Evolutionary conservation across 208 protist species (phyloP).

Genomic region (Entamoeba moshkovskii): DNA sequence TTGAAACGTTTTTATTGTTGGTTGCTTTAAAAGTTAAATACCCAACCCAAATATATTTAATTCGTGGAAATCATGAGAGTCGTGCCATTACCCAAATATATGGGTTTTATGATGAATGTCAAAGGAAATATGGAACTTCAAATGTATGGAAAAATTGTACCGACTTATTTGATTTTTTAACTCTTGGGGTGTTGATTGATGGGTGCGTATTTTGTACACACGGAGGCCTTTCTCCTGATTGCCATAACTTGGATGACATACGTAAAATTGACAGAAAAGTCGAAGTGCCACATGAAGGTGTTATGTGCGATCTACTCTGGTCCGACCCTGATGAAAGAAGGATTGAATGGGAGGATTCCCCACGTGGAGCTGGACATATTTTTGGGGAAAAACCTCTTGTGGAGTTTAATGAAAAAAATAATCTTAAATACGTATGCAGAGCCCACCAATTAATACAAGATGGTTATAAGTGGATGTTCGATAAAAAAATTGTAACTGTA

Average conservation of each 20-base stretch:
- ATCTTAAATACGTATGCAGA: slow-evolving; percentile 36
- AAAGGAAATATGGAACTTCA: slow-evolving; percentile 87
- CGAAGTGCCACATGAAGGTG: slow-evolving; percentile 89
- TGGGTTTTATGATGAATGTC: slow-evolving; percentile 95
- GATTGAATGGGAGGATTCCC: slow-evolving; percentile 10
- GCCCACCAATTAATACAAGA: slow-evolving; percentile 62
- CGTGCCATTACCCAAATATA: slow-evolving; percentile 91
- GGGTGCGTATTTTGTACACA: slow-evolving; percentile 87
- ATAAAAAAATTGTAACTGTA: slow-evolving; percentile 53
- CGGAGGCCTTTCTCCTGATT: slow-evolving; percentile 68
- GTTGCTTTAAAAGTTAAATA: slow-evolving; percentile 63
- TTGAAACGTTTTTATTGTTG: slow-evolving; percentile 24
- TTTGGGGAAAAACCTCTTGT: slow-evolving; percentile 44
- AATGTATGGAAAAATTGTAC: slow-evolving; percentile 81
- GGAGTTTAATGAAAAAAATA: slow-evolving; percentile 54
- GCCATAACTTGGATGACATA: slow-evolving; percentile 77
- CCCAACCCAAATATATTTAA: slow-evolving; percentile 73
- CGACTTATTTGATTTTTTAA: slow-evolving; percentile 88
- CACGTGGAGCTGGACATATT: slow-evolving; percentile 37
- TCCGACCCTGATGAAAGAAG: slow-evolving; percentile 75
- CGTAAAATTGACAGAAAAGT: background rate
- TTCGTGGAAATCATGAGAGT: slow-evolving; percentile 91
- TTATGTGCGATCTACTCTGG: slow-evolving; percentile 96
- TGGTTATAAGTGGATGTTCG: slow-evolving; percentile 59
- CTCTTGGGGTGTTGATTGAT: slow-evolving; percentile 81